Evolutionary conservation across 768 basidiomycete genomes (phyloP), one percentile per base, ranked within the genome.

Genomic region (Gloeopeniophorella convolvens): DNA sequence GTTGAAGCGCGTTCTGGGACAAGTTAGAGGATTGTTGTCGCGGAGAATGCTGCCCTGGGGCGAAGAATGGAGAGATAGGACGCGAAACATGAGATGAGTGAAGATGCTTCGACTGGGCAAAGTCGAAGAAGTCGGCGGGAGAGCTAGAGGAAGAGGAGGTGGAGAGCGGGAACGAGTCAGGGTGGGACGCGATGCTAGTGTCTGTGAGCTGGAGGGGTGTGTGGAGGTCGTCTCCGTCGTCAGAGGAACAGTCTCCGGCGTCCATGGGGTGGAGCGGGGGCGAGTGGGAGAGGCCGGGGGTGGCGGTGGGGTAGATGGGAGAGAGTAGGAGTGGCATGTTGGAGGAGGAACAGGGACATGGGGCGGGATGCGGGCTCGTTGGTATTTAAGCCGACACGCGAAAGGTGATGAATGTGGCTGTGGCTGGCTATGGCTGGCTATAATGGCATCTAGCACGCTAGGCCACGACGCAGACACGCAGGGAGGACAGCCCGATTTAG

Each of bases 171-270:
- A 24, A 6, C 11, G 51, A n/a, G 31, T 43, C 50, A 30, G 40
- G 44, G 30, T 34, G 41, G 20, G 52, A 21, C 24, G 35, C 50
- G 20, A 56, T 56, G 42, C 39, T 21, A 18, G 35, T 43, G 40
- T 58, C 50, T 4, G 51, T 46, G 5, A 46, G 15, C 12, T 58
- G 55, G 35, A 58, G 55, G 12, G 57, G 57, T 3, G 57, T 58
- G 10, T 52, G 55, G 3, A 49, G 55, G 35, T 57, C 36, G 23
- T 58, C 57, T 11, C 57, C 57, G 18, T 58, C 57, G 15, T 58
- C 57, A 8, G 50, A 51, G 26, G 54, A 56, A 16, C 45, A 58
- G n/a, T 58, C 57, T 24, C 48, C 47, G 26, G 28, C 13, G n/a
- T 58, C 54, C 57, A 58, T 58, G 28, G 46, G 33, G 1, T 12